A percentile compares a stretch with the other conserved stretches of the same genome.
These are phyloP conservation scores for Trypanosoma lewisi DNA, from an alignment of 208 protist species.

Conservation along the genomic window DNA sequence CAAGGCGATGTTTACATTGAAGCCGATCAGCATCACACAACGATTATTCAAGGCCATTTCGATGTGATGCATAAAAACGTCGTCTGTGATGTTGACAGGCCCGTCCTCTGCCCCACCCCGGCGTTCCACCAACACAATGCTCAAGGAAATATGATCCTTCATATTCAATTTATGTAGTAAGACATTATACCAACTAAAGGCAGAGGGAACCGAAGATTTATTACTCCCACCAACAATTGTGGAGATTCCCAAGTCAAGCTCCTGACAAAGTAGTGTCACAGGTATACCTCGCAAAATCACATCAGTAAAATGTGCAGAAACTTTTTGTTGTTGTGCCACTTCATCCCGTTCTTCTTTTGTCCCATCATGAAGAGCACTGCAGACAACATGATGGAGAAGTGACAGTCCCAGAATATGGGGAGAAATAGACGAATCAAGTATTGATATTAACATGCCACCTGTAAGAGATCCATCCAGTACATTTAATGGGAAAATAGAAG, in stretches of 20 bases:
- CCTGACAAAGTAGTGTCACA: slow-evolving; percentile 80
- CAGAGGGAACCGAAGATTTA: slow-evolving; percentile 51
- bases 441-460: slow-evolving; percentile 64
- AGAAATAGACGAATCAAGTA: slow-evolving; percentile 73
- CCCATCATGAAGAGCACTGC: slow-evolving; percentile 68
- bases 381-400: slow-evolving; percentile 85
- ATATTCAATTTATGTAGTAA: slow-evolving; percentile 81
- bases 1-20: slow-evolving; percentile 81
- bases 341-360: too few relatives aligned
- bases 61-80: slow-evolving; percentile 77
- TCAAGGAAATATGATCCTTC: slow-evolving; percentile 55
- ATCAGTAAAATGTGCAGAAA: slow-evolving; percentile 51
- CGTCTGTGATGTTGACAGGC: slow-evolving; percentile 77
- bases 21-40: slow-evolving; percentile 88
- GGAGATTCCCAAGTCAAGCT: slow-evolving; percentile 75
- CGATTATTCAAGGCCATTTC: slow-evolving; percentile 48
- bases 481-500: slow-evolving; percentile 80
- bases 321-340: slow-evolving; percentile 64
- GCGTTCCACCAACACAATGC: slow-evolving; percentile 60
- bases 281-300: slow-evolving; percentile 84
- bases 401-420: slow-evolving; percentile 87
- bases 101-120: slow-evolving; percentile 80
- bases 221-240: slow-evolving; percentile 73
- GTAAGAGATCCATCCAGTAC: slow-evolving; percentile 80
- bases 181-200: slow-evolving; percentile 75